Percentiles rank a stretch among this genome's conserved stretches.
Evolutionary conservation across 2,329 filamentous ascomycete genomes (phyloP).

Genomic region (Fusarium lateritium): DNA sequence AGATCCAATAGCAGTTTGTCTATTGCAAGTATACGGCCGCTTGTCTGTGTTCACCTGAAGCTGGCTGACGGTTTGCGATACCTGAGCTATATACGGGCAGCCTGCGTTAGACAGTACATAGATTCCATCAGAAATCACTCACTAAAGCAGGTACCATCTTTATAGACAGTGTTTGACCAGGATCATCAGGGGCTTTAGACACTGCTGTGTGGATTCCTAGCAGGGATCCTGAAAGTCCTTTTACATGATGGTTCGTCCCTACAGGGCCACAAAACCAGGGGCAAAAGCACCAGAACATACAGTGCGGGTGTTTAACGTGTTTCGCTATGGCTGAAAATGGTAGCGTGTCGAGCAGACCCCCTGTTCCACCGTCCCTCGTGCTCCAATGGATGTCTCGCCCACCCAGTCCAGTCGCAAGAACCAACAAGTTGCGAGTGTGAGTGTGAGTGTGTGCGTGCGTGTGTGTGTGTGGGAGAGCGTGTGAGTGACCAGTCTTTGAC

Average conservation of each 20-base stretch:
- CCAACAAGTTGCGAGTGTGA: slow-evolving; percentile 23
- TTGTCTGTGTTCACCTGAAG: slow-evolving; percentile 46
- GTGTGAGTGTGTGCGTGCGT: slow-evolving; percentile 8
- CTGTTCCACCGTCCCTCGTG: slow-evolving; percentile 42
- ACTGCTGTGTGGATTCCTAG: slow-evolving; percentile 32
- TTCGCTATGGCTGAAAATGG: slow-evolving; percentile 46
- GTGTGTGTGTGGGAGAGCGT: not conserved
- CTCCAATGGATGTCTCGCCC: slow-evolving; percentile 45
- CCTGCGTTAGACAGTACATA: slow-evolving; percentile 20
- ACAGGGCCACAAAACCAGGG: slow-evolving; percentile 39
- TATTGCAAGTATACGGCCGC: slow-evolving; percentile 17
- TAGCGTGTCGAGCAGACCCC: slow-evolving; percentile 41
- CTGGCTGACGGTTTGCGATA: slow-evolving; percentile 33
- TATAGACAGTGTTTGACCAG: slow-evolving; percentile 28
- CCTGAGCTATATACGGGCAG: slow-evolving; percentile 30
- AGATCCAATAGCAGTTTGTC: slow-evolving; percentile 3
- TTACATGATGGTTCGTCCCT: slow-evolving; percentile 15
- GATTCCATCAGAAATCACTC: not conserved
- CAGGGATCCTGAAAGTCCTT: slow-evolving; percentile 25
- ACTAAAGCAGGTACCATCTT: slow-evolving; percentile 13
- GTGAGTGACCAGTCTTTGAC: slow-evolving; percentile 39
- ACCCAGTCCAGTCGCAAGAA: slow-evolving; percentile 1
- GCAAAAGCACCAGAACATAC: slow-evolving; percentile 14
- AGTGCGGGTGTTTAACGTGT: slow-evolving; percentile 42
- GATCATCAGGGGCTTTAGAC: slow-evolving; percentile 34